Conservation (phyloP, 768 basidiomycete genomes). For the Boletus rubroflammeus region DNA sequence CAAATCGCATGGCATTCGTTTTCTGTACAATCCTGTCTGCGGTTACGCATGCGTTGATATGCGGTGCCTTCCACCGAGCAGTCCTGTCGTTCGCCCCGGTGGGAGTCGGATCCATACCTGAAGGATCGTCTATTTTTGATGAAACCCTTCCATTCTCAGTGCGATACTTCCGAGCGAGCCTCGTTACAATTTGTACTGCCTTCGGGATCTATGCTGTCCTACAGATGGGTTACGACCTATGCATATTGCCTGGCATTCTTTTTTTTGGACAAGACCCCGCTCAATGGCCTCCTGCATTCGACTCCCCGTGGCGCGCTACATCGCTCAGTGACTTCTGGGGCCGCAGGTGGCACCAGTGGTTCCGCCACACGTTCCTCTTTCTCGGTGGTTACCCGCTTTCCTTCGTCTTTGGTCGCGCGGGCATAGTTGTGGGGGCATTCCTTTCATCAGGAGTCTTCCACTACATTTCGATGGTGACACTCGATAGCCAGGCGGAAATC, state of each 20-base stretch:
- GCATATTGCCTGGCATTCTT: slow-evolving; percentile 22
- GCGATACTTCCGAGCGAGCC: slow-evolving; percentile 37
- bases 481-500: slow-evolving; percentile 45
- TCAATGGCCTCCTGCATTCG: slow-evolving; percentile 34
- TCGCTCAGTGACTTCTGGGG: slow-evolving; percentile 39
- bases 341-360: slow-evolving; percentile 37
- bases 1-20: slow-evolving; percentile 37
- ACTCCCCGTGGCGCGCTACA: slow-evolving; percentile 34
- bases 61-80: slow-evolving; percentile 44
- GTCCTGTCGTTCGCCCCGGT: slow-evolving; percentile 45
- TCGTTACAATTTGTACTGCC: slow-evolving; percentile 42
- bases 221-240: slow-evolving; percentile 31
- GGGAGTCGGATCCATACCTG: slow-evolving; percentile 25
- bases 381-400: slow-evolving; percentile 30
- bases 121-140: slow-evolving; percentile 32
- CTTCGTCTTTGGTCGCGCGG: slow-evolving; percentile 44
- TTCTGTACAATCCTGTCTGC: slow-evolving; percentile 33
- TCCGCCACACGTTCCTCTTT: slow-evolving; percentile 30
- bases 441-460: slow-evolving; percentile 51
- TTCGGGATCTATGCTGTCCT: slow-evolving; percentile 45
- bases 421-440: slow-evolving; percentile 30
- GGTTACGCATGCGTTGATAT: slow-evolving; percentile 35
- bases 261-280: slow-evolving; percentile 29
- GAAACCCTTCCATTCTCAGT: slow-evolving; percentile 24
- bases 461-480: slow-evolving; percentile 46